These are phyloP conservation scores for Rhizomucor miehei DNA, from an alignment of 371 early-diverging fungal species.

Conservation along the genomic window DNA sequence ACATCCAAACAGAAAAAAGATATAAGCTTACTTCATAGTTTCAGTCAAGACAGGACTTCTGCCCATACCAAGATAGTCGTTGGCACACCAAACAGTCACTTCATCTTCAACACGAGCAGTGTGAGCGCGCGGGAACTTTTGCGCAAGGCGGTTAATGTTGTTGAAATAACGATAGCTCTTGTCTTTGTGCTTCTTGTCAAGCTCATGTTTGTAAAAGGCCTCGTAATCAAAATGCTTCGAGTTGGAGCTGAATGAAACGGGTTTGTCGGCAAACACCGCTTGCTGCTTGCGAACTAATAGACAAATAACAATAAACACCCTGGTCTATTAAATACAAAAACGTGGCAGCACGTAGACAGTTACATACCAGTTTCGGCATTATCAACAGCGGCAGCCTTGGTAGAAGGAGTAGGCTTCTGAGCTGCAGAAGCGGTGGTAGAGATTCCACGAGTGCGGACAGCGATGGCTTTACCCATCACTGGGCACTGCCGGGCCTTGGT, in stretches of 20 bases:
- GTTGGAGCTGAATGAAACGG: constrained; percentile 43
- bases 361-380: constrained; percentile 9
- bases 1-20: neutral
- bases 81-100: constrained; percentile 98
- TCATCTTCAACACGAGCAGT: constrained; percentile 80
- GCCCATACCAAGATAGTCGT: constrained; percentile 97
- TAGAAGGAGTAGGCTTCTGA: constrained; percentile 43
- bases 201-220: constrained; percentile 71
- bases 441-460: constrained; percentile 58
- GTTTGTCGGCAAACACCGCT: constrained; percentile 13
- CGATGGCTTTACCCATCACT: constrained; percentile 84
- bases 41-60: constrained; percentile 84
- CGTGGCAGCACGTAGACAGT: neutral
- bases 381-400: constrained; percentile 41
- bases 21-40: constrained; percentile 76
- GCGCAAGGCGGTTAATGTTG: constrained; percentile 97
- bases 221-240: constrained; percentile 85
- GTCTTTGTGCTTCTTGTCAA: constrained; percentile 95
- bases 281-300: neutral
- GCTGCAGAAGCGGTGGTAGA: constrained; percentile 35
- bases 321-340: no score
- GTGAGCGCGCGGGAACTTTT: constrained; percentile 91
- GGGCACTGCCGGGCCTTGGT: constrained; percentile 87
- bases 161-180: constrained; percentile 98
- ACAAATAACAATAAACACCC: no score